Evolutionary conservation across 2,329 filamentous ascomycete species (phyloP).

Genomic region (Botrytis tulipae): DNA sequence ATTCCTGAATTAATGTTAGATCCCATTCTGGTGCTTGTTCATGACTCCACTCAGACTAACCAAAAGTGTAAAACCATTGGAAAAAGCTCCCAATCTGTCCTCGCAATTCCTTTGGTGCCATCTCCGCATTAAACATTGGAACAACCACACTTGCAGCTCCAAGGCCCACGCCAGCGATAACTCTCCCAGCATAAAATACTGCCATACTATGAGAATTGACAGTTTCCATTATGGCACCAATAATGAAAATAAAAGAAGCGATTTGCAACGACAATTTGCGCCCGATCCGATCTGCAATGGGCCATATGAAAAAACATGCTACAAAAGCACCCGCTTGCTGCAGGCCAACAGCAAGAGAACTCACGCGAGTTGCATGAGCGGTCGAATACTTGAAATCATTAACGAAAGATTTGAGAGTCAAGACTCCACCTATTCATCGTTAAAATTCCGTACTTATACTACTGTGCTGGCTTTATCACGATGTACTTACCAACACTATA

Average conservation of each 20-base stretch:
- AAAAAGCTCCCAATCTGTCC: constrained; percentile 41
- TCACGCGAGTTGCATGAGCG: constrained; percentile 28
- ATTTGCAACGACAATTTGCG: background rate
- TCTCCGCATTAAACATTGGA: constrained; percentile 46
- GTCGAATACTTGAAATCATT: constrained; percentile 45
- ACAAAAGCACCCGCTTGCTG: constrained; percentile 51
- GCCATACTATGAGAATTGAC: constrained; percentile 43
- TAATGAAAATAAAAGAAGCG: constrained; percentile 32
- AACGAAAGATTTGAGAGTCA: constrained; percentile 42
- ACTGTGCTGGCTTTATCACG: background rate
- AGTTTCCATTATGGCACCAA: constrained; percentile 45
- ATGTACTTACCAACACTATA: constrained; percentile 34
- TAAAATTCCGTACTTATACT: background rate
- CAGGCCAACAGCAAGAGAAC: background rate
- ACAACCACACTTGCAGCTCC: constrained; percentile 46
- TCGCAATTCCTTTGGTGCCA: constrained; percentile 44
- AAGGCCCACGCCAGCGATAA: constrained; percentile 48
- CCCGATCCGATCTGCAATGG: background rate
- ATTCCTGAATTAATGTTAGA: background rate
- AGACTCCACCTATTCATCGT: background rate
- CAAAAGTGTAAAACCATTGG: constrained; percentile 41
- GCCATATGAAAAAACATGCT: constrained; percentile 45
- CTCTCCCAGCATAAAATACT: constrained; percentile 46
- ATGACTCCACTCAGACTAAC: constrained; percentile 32
- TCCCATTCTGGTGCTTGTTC: accelerated